These are phyloP conservation scores for Leishmania amazonensis DNA, from an alignment of 208 protist genomes.

Conservation along the genomic window DNA sequence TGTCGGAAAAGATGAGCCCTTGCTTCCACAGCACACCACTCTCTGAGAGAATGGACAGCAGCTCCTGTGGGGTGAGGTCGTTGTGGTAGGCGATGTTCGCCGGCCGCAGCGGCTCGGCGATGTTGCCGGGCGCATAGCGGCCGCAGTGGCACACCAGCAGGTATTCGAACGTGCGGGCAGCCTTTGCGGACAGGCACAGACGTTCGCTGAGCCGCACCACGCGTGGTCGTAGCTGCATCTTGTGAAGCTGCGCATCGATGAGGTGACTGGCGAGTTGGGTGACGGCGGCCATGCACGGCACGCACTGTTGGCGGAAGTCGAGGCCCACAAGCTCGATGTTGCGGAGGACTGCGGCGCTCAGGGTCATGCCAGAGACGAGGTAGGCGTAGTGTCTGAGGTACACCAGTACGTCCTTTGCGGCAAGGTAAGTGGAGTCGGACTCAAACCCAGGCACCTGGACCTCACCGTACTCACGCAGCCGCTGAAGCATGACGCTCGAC, in stretches of 20 bases:
- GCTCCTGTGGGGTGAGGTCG: conserved; percentile 66
- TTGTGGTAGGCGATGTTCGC: conserved; percentile 54
- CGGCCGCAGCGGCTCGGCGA: conserved; percentile 39
- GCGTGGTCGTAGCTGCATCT: conserved; percentile 63
- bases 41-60: conserved; percentile 74
- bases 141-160: conserved; percentile 81
- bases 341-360: conserved; percentile 31
- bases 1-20: conserved; percentile 66
- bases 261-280: conserved; percentile 28
- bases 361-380: conserved; percentile 19
- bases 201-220: conserved; percentile 68
- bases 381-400: conserved; percentile 38
- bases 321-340: conserved; percentile 33
- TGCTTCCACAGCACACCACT: conserved; percentile 85
- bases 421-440: conserved; percentile 69
- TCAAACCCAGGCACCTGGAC: conserved; percentile 48
- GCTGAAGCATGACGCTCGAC: conserved; percentile 13
- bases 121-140: conserved; percentile 24
- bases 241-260: conserved; percentile 32
- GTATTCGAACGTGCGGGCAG: conserved; percentile 62
- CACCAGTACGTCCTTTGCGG: conserved; percentile 50
- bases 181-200: conserved; percentile 54
- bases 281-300: conserved; percentile 46
- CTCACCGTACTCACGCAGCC: conserved; percentile 30
- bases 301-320: conserved; percentile 47